Base-by-base conservation (phyloP, 1,284 basidiomycete genomes). In the Ceratobasidium sp. region DNA sequence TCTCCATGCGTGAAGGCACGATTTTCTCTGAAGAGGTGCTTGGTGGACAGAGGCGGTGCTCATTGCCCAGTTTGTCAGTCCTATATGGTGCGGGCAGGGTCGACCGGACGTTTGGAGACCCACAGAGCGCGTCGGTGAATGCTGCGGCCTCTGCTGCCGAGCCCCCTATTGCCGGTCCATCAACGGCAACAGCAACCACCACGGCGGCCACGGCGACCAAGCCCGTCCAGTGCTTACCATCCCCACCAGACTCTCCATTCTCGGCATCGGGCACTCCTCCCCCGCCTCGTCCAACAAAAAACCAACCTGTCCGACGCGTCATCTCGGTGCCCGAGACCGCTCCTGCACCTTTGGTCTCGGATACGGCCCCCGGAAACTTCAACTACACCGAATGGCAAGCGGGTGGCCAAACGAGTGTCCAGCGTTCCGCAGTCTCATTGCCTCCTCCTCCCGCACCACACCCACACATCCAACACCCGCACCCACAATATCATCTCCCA, bases 1-100 rank as follows among this genome's bases (percentile, higher is more conserved):
- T 72, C n/a, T 72, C 68, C 13, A 72, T 72, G 68, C 68, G 68
- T 19, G 68, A 72, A 43, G 68, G 68, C 3, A 72, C 68, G 5
- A 72, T 72, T 37, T 72, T 72, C 24, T 59, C 56, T 14, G 68
- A 72, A 43, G 68, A 72, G 48, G 49, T 72, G 43, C 14, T 72
- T 24, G 68, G 68, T 27, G 68, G 68, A 3, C 68, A 72, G 37
- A 43, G 68, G 43, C 54, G 68, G 11, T 72, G 68, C 22, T 72
- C 68, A 9, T 46, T 72, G 19, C 68, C 68, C 4, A 72, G 68
- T 72, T 39, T 72, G 27, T 72, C 68, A 24, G 54, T 51, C 6
- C 29, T 72, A 2, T 72, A 72, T 31, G 68, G 68, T 7, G 43
- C 68, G 22, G 14, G 56, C 22, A 72, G 24, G 24, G 43, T 14